A percentile compares a stretch with the other conserved stretches of the same genome.
Evolutionary conservation across 2,329 filamentous ascomycete genomes (phyloP).

Genomic region (Neonectria sp.): DNA sequence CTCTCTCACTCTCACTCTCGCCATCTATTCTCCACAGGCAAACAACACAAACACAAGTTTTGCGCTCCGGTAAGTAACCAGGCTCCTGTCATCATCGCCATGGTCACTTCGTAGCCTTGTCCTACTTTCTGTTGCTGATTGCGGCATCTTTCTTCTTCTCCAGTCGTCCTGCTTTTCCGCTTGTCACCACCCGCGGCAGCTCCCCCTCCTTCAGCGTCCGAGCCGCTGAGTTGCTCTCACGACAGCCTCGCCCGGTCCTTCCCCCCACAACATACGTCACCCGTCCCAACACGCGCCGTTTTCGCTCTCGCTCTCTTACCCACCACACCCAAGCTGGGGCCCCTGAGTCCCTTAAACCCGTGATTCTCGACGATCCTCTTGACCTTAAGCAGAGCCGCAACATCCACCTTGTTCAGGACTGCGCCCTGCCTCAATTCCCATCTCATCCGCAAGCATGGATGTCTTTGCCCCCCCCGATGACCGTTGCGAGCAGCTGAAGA

Average conservation of each 20-base stretch:
- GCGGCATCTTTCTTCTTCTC: not conserved
- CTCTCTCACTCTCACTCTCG: conserved; percentile 8
- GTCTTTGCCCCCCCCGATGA: conserved; percentile 43
- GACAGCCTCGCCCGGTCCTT: conserved; percentile 41
- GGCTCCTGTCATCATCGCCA: conserved; percentile 2
- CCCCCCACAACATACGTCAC: conserved; percentile 47
- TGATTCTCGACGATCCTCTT: conserved; percentile 40
- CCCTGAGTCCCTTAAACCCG: conserved; percentile 41
- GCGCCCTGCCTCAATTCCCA: conserved; percentile 15
- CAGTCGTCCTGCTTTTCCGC: conserved; percentile 3
- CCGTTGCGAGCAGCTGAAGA: conserved; percentile 66
- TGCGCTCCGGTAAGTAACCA: not conserved
- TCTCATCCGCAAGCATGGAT: conserved; percentile 42
- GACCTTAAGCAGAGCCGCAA: conserved; percentile 31
- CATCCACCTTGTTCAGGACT: conserved; percentile 3
- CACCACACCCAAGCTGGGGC: conserved; percentile 23
- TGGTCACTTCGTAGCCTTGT: conserved; percentile 26
- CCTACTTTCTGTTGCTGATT: not conserved
- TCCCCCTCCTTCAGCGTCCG: conserved; percentile 4
- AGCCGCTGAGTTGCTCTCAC: conserved; percentile 27
- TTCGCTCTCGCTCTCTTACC: conserved; percentile 29
- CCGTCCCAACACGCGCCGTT: conserved; percentile 39
- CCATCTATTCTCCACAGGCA: conserved; percentile 17
- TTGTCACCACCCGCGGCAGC: not conserved
- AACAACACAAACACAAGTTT: conserved; percentile 9